Conservation (phyloP, 169 alveolate genomes). For the Eimeria necatrix region DNA sequence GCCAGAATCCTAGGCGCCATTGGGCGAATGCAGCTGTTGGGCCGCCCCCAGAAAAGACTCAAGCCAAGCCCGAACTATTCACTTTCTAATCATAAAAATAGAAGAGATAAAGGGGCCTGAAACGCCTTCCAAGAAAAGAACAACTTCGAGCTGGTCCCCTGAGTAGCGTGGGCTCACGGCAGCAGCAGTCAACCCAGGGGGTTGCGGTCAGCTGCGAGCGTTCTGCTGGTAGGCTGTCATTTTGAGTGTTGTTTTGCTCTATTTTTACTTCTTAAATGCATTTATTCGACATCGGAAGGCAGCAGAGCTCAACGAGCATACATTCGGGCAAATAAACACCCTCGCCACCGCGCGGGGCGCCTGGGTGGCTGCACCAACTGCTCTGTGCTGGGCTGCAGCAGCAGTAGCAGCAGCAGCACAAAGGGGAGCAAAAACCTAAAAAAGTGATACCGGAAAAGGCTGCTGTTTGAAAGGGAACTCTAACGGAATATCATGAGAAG, state of each 20-base stretch:
- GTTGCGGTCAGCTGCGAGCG: no score
- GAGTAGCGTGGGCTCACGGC: no score
- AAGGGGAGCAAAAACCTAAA: background rate
- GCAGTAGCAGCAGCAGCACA: conserved; percentile 15
- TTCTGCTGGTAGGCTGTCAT: no score
- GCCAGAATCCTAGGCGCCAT: no score
- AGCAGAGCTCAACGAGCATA: conserved; percentile 1
- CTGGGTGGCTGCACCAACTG: conserved; percentile 56
- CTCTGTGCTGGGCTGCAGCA: conserved; percentile 30
- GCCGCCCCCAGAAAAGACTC: no score
- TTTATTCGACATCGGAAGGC: background rate
- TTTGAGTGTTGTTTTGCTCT: background rate
- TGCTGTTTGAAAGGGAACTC: background rate
- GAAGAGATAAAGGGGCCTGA: no score
- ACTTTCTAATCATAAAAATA: no score
- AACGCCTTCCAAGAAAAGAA: no score
- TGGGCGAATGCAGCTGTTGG: no score
- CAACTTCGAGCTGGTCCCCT: no score
- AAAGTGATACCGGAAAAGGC: background rate
- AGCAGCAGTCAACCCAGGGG: no score
- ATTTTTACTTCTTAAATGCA: background rate
- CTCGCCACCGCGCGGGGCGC: conserved; percentile 64
- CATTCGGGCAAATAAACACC: conserved; percentile 24
- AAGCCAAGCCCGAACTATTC: no score
- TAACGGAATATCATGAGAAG: background rate